Base-by-base conservation (phyloP, 306 rosid species). In the Quercus aquifolioides region DNA sequence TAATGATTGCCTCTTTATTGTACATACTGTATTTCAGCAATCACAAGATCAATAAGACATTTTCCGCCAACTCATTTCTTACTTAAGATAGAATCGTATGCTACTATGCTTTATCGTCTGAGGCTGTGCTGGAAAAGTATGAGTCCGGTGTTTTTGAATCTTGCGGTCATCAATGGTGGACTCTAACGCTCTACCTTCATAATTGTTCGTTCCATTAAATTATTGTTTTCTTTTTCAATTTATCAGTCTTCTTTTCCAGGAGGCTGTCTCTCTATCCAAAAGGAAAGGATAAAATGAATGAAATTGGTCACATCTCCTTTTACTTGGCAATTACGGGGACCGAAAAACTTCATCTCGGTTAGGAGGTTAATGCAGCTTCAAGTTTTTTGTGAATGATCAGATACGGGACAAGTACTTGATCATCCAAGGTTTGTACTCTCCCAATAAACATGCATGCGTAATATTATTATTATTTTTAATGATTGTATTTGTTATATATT, bases 131-230 rank as follows among this genome's bases (percentile, higher is more conserved):
- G 13, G 38, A 79, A 14, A 43, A 31, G 21, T 59, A 31, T 57
- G 73, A 62, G 60, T 56, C 49, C 28, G 41, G 35, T 41, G 30
- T 38, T 25, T 79, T 79, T n/a, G 77, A 58, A 38, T 30, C 73
- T 19, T 72, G 73, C 9, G 73, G 72, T 4, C 20, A 71, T 54
- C 71, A 79, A 1, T 72, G 77, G 82, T 71, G n/a, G 4, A 49
- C 7, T 7, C 43, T 38, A 38, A 38, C 8, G 43, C 43, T 38
- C 43, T 38, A 38, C 43, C 43, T 7, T 38, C 43, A 7, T 5
- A 38, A 38, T 38, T 38, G 8, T 38, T 38, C 8, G 43, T 38
- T 38, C 43, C 8, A 38, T 38, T 38, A 38, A 38, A 38, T 5
- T 38, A 38, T 38, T 38, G 43, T 38, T 38, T 38, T 9, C 43